These are phyloP conservation scores for Paramarasmius palmivorus DNA, from an alignment of 1,284 basidiomycete species.

Conservation along the genomic window DNA sequence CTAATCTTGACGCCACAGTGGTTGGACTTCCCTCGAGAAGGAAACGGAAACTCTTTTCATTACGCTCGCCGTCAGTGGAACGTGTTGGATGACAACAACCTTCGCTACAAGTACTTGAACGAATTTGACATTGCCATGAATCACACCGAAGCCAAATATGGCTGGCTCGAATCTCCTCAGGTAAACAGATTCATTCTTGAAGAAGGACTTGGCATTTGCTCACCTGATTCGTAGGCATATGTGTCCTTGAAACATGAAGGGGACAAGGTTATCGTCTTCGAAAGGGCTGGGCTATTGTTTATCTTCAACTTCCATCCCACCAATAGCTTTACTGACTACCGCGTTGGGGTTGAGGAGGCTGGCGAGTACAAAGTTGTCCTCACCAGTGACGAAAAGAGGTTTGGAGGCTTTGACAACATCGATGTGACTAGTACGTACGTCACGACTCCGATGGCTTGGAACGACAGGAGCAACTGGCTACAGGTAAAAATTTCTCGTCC, in stretches of 20 bases:
- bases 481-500: constrained; percentile 54
- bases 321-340: constrained; percentile 89
- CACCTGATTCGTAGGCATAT: constrained; percentile 60
- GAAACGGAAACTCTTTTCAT: constrained; percentile 94
- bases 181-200: constrained; percentile 35
- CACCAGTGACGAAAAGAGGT: constrained; percentile 83
- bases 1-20: constrained; percentile 52
- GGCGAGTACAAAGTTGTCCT: constrained; percentile 89
- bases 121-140: constrained; percentile 97
- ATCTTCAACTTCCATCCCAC: constrained; percentile 96
- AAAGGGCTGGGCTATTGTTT: constrained; percentile 91
- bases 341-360: constrained; percentile 83
- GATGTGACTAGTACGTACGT: constrained; percentile 66
- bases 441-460: constrained; percentile 91
- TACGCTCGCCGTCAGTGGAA: constrained; percentile 97
- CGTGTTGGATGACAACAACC: constrained; percentile 80
- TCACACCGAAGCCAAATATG: constrained; percentile 72
- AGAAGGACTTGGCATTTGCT: constrained; percentile 14
- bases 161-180: constrained; percentile 86
- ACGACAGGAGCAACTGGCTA: constrained; percentile 84
- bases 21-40: constrained; percentile 97
- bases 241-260: constrained; percentile 91
- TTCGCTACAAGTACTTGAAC: constrained; percentile 93
- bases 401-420: constrained; percentile 89
- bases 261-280: constrained; percentile 93